These are phyloP conservation scores for Alternaria dauci DNA, from an alignment of 2,329 filamentous ascomycete genomes.

Conservation along the genomic window DNA sequence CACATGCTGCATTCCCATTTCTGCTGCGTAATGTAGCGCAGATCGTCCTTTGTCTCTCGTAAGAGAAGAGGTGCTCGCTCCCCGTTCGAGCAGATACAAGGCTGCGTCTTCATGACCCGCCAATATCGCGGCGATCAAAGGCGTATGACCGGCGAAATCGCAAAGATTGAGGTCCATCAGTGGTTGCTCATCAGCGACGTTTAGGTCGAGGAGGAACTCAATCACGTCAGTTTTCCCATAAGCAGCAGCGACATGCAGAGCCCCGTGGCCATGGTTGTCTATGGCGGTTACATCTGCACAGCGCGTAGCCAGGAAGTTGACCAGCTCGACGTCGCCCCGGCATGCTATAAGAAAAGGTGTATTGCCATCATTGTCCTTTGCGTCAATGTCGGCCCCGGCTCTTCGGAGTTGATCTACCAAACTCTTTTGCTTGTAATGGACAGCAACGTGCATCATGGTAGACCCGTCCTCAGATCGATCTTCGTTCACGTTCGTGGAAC, in stretches of 20 bases:
- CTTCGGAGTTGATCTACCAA: conserved; percentile 81
- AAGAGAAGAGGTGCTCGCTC: conserved; percentile 16
- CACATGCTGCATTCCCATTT: not conserved
- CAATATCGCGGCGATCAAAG: conserved; percentile 27
- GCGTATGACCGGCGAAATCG: conserved; percentile 21
- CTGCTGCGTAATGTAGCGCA: conserved; percentile 24
- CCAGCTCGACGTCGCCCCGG: conserved; percentile 12
- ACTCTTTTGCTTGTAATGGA: conserved; percentile 62
- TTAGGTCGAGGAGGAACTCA: conserved; percentile 11
- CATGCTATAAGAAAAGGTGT: conserved; percentile 29
- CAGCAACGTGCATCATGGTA: conserved; percentile 31
- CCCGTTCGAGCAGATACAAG: conserved; percentile 19
- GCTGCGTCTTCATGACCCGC: conserved; percentile 20
- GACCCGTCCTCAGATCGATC: conserved; percentile 23
- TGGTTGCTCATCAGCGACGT: not conserved
- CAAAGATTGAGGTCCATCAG: conserved; percentile 20
- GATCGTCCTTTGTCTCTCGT: conserved; percentile 11
- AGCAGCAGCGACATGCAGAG: conserved; percentile 26
- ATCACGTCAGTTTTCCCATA: conserved; percentile 19
- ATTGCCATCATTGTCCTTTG: conserved; percentile 12
- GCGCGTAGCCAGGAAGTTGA: conserved; percentile 13
- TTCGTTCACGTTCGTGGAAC: conserved; percentile 23
- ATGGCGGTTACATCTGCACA: conserved; percentile 21
- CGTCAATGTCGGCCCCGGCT: conserved; percentile 50
- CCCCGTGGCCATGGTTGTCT: conserved; percentile 17